Evolutionary conservation across 108 stramenopile genomes (phyloP), one percentile per base, ranked within the genome.

Genomic region (Tribonema minus): DNA sequence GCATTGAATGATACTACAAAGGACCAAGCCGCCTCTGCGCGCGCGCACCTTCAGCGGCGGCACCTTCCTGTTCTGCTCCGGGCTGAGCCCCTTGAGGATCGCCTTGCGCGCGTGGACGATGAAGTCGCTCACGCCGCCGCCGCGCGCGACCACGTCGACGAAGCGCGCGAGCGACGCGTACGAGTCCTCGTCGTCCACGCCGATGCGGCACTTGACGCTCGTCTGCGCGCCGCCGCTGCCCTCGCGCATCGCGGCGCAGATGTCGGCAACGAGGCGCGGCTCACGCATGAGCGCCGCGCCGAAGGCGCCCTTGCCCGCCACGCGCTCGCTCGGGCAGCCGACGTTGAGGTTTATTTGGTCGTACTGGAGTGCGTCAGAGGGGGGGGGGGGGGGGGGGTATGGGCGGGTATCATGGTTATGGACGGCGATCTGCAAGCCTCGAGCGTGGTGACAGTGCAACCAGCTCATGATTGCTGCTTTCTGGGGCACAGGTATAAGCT

Each of bases 321-420:
- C 99, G 73, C 92, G 91, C 40, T 97, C 94, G 40, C 89, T 90
- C 5, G 97, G 99, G 88, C 99, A 99, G 4, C 99, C 99, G 68
- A 95, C 95, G 78, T 99, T 99, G 41, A 99, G 73, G 87, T 99
- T 99, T 28, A 98, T 74, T 36, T 93, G 97, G 27, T 95, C 95
- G 75, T 97, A 99, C 34, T 37, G 40, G 82, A n/a, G n/a, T n/a
- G n/a, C n/a, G n/a, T n/a, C n/a, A n/a, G n/a, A n/a, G n/a, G n/a
- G n/a, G n/a, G n/a, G n/a, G n/a, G n/a, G n/a, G n/a, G n/a, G n/a
- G n/a, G n/a, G n/a, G n/a, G n/a, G n/a, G n/a, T n/a, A n/a, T n/a
- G n/a, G n/a, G n/a, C n/a, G n/a, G n/a, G n/a, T n/a, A n/a, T n/a
- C n/a, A n/a, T n/a, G n/a, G n/a, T n/a, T n/a, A n/a, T n/a, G n/a